Conservation (phyloP, 2,329 filamentous ascomycete genomes). For the Ampelomyces quisqualis region DNA sequence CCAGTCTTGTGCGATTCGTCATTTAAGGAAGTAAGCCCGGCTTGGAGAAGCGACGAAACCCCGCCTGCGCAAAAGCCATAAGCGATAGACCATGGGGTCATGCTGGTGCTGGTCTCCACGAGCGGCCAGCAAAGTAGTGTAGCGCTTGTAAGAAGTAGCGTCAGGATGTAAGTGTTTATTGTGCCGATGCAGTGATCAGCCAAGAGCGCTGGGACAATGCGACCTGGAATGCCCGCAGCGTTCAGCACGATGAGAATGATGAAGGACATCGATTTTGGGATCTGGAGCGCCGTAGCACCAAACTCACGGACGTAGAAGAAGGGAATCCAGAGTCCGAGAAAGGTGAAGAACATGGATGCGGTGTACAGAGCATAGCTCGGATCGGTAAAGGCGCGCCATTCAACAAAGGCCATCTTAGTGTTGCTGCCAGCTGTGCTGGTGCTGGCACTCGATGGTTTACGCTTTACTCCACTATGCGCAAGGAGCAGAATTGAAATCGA, state of each 20-base stretch:
- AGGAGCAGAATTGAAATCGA: conserved; percentile 60
- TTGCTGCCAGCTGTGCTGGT: too few relatives aligned
- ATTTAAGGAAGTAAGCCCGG: conserved; percentile 34
- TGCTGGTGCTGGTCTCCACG: conserved; percentile 22
- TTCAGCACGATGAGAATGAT: conserved; percentile 57
- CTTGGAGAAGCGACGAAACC: conserved; percentile 36
- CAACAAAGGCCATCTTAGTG: too few relatives aligned
- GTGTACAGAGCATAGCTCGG: conserved; percentile 43
- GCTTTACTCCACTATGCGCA: conserved; percentile 47
- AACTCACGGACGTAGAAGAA: conserved; percentile 51
- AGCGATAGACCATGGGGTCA: conserved; percentile 37
- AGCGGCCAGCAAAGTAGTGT: conserved; percentile 45
- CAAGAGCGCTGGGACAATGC: conserved; percentile 49
- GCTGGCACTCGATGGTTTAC: too few relatives aligned
- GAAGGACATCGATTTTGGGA: conserved; percentile 54
- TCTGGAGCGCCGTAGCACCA: conserved; percentile 48
- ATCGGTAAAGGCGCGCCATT: conserved; percentile 47
- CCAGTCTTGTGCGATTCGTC: conserved; percentile 39
- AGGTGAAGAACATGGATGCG: conserved; percentile 39
- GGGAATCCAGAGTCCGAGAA: conserved; percentile 47
- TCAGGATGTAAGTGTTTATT: conserved; percentile 51
- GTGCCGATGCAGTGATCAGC: conserved; percentile 47
- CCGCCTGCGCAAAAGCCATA: conserved; percentile 34
- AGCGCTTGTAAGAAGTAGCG: conserved; percentile 50
- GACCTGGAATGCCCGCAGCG: conserved; percentile 53